Conservation (phyloP, 2,329 filamentous ascomycete species). For the Neospermospora avenae region DNA sequence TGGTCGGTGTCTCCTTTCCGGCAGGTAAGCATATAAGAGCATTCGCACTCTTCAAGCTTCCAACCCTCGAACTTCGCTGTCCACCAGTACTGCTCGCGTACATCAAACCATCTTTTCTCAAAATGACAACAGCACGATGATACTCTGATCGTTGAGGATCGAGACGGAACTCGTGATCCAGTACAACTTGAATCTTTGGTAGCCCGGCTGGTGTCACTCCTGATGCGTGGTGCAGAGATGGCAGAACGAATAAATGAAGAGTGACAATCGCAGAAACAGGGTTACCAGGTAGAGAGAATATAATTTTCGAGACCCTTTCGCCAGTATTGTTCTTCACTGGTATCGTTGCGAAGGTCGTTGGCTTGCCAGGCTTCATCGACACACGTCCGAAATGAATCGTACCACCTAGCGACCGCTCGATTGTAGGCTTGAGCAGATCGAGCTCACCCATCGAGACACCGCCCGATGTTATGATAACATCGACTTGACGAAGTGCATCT, state of each 20-base stretch:
- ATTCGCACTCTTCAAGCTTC: slow-evolving; percentile 86
- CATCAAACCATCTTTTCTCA: slow-evolving; percentile 63
- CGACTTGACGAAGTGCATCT: slow-evolving; percentile 67
- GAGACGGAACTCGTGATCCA: slow-evolving; percentile 70
- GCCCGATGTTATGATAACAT: slow-evolving; percentile 86
- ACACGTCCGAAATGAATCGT: slow-evolving; percentile 96
- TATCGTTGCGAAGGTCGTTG: slow-evolving; percentile 92
- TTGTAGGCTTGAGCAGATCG: slow-evolving; percentile 92
- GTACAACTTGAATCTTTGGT: slow-evolving; percentile 64
- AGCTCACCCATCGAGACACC: slow-evolving; percentile 98
- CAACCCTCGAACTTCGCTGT: slow-evolving; percentile 85
- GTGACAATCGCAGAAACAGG: slow-evolving; percentile 91
- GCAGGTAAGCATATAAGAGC: slow-evolving; percentile 74
- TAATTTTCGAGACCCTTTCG: slow-evolving; percentile 59
- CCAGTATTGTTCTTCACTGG: slow-evolving; percentile 60
- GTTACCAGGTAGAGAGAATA: slow-evolving; percentile 93
- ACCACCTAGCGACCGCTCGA: slow-evolving; percentile 84
- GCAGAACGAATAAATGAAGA: slow-evolving; percentile 90
- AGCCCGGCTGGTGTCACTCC: slow-evolving; percentile 68
- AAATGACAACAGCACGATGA: slow-evolving; percentile 75
- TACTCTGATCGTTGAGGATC: slow-evolving; percentile 83
- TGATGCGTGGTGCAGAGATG: slow-evolving; percentile 72
- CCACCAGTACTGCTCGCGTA: slow-evolving; percentile 80
- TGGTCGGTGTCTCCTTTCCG: slow-evolving; percentile 59
- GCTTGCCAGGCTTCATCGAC: slow-evolving; percentile 97